These are phyloP conservation scores for Oryza longistaminata DNA, from an alignment of 176 grass and related monocot species.

Conservation along the genomic window DNA sequence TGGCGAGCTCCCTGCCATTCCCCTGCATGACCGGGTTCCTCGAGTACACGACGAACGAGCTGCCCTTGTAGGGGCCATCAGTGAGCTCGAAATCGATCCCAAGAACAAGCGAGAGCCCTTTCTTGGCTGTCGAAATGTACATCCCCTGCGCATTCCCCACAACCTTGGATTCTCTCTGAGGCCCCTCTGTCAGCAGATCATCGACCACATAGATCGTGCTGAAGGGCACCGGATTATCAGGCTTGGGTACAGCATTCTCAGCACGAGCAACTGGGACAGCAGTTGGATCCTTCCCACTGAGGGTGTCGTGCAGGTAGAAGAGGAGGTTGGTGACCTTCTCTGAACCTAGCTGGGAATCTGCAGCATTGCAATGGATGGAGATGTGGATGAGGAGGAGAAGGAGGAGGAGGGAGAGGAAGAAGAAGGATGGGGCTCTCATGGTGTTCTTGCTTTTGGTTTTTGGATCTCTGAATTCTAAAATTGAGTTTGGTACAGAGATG, in stretches of 20 bases:
- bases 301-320: constrained; percentile 66
- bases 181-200: constrained; percentile 52
- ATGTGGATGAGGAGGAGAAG: neutral
- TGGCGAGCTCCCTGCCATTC: constrained; percentile 34
- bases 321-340: constrained; percentile 47
- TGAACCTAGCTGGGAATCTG: neutral
- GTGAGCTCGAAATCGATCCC: constrained; percentile 54
- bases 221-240: constrained; percentile 28
- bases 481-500: no score
- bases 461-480: neutral
- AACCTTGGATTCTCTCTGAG: constrained; percentile 21
- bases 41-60: constrained; percentile 61
- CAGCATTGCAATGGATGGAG: neutral
- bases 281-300: constrained; percentile 37
- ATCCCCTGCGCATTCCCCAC: constrained; percentile 55
- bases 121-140: neutral
- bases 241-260: neutral
- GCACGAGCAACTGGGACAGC: constrained; percentile 25
- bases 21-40: constrained; percentile 7
- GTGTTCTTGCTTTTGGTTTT: neutral
- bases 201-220: constrained; percentile 35
- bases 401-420: neutral
- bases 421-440: constrained; percentile 12
- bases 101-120: constrained; percentile 18
- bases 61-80: constrained; percentile 48